Conservation (phyloP, 1,284 basidiomycete genomes). For the Puccinia coronata region DNA sequence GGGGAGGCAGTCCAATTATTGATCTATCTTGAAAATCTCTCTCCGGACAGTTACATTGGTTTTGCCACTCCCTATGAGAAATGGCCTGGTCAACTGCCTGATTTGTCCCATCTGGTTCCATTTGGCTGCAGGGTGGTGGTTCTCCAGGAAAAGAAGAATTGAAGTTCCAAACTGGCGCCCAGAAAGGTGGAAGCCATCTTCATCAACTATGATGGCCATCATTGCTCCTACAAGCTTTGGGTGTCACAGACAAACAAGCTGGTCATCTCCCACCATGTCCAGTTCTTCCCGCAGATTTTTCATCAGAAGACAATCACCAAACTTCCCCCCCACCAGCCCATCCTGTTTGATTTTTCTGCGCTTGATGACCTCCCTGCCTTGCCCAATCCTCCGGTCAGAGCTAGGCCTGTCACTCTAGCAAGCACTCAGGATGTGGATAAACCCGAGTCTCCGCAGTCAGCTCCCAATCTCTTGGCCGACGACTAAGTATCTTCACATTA, state of each 20-base stretch:
- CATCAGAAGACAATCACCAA: not conserved
- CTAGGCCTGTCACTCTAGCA: too few species aligned
- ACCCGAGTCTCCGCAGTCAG: too few species aligned
- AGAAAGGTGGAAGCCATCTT: not conserved
- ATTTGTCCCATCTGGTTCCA: not conserved
- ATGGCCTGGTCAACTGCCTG: not conserved
- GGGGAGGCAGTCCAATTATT: not conserved
- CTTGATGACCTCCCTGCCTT: too few species aligned
- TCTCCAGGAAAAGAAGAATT: not conserved
- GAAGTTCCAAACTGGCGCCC: not conserved
- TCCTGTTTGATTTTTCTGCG: too few species aligned
- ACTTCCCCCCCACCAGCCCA: not conserved
- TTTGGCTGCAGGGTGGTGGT: slow-evolving; percentile 8
- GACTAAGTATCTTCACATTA: too few species aligned
- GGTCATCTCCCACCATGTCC: too few species aligned
- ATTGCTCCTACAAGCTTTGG: not conserved
- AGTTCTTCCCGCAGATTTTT: not conserved
- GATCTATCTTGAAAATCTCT: not conserved
- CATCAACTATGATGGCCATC: slow-evolving; percentile 1
- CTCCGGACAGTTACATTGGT: slow-evolving; percentile 1
- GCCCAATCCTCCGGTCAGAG: too few species aligned
- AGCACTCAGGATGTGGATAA: too few species aligned
- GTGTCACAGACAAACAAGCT: not conserved
- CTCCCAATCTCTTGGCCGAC: too few species aligned
- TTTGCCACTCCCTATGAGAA: not conserved